Evolutionary conservation across 148 eudicot species (phyloP), one percentile per base, ranked within the genome.

Genomic region (Arctostaphylos glauca): DNA sequence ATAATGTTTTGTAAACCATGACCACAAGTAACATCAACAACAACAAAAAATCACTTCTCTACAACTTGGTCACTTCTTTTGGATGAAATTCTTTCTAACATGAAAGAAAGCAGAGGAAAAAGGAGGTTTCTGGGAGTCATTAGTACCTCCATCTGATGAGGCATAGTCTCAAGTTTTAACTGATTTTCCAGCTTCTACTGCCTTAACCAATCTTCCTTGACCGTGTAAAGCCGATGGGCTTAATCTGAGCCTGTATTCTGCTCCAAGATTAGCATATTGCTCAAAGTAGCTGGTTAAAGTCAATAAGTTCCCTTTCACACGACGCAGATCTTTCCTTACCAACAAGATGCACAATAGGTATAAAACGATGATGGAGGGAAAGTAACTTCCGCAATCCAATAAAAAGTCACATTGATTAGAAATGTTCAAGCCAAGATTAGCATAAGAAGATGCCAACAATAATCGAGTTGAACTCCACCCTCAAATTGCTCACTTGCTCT

Each of bases 161-260:
- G 86, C 84, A 78, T 85, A 1, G 84, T 80, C 64, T 85, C 87
- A 9, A 88, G 85, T 72, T 87, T 87, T 78, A 85, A 53, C 59
- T 83, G 85, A 77, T 84, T 87, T 82, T 85, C 86, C 16, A 41
- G 84, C 62, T 87, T 87, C 86, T 81, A 85, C 79, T 81, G 87
- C 84, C 72, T 80, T 9, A 56, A 68, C 48, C 66, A 70, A 44
- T 86, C 85, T 83, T 87, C 87, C 0, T 48, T 56, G n/a, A 87
- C 87, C 89, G 85, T 87, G 76, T 60, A 47, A 7, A 76, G 71
- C 5, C 89, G 82, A 15, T 86, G 84, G 12, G 86, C 82, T 83
- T 80, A 77, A 67, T 83, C 80, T 87, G 79, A 21, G 71, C 62
- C 56, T 81, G 86, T 23, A 77, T 83, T 54, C 44, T 81, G 89